A percentile compares a stretch with the other conserved stretches of the same genome.
phyloP scores from a whole-genome alignment of 306 rosid genomes.

The Alnus glutinosa region DNA sequence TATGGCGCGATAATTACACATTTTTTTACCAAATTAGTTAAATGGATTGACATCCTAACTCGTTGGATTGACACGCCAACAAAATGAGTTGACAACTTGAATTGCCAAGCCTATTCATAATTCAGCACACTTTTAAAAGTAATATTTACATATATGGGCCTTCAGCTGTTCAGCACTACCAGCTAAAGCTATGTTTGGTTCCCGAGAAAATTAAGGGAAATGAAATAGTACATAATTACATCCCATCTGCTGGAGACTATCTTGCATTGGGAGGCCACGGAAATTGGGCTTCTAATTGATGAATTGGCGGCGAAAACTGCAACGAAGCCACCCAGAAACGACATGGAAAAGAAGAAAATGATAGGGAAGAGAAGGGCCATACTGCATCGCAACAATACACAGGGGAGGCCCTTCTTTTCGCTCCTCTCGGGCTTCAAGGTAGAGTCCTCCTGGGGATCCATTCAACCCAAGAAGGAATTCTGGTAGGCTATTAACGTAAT shows the following conservation, averaged over 20 bases:
- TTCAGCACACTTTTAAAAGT: not conserved
- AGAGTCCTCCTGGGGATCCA: slow-evolving; percentile 64
- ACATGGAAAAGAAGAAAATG: slow-evolving; percentile 42
- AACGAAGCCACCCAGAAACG: slow-evolving; percentile 44
- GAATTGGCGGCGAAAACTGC: slow-evolving; percentile 50
- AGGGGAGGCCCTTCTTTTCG: slow-evolving; percentile 27
- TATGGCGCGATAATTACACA: too few relatives aligned
- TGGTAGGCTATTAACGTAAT: not conserved
- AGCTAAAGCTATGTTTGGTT: not conserved
- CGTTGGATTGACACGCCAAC: too few relatives aligned
- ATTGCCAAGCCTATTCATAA: too few relatives aligned
- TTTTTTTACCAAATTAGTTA: too few relatives aligned
- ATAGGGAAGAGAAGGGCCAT: slow-evolving; percentile 48
- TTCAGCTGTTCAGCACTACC: not conserved
- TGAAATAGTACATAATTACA: not conserved
- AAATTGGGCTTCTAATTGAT: slow-evolving; percentile 54
- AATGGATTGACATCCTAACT: too few relatives aligned
- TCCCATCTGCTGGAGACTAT: slow-evolving; percentile 59
- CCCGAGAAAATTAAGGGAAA: not conserved
- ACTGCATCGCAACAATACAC: slow-evolving; percentile 44
- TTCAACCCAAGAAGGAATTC: slow-evolving; percentile 2
- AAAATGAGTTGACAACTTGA: too few relatives aligned
- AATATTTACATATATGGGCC: not conserved
- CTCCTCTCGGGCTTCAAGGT: slow-evolving; percentile 9
- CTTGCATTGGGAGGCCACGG: slow-evolving; percentile 78